These are phyloP conservation scores for Paraglomus occultum DNA, from an alignment of 192 early-diverging fungal species.

Conservation along the genomic window DNA sequence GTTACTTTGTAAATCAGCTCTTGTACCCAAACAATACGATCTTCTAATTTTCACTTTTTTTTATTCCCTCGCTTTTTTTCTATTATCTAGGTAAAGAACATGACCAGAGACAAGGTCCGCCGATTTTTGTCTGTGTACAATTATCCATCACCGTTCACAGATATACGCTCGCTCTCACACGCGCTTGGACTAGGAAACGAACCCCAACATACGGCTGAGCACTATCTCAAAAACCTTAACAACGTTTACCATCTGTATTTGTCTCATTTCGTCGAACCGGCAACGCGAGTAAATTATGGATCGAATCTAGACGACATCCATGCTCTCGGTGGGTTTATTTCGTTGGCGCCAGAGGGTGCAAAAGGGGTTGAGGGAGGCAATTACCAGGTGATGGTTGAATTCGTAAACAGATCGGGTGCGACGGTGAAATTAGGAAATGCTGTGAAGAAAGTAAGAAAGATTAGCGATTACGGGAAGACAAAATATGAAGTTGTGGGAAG, in stretches of 20 bases:
- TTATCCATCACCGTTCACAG: constrained; percentile 32
- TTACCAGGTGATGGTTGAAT: constrained; percentile 59
- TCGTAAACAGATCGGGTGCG: constrained; percentile 44
- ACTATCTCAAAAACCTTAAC: constrained; percentile 37
- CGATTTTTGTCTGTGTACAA: constrained; percentile 41
- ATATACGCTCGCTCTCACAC: constrained; percentile 26
- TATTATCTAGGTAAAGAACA: constrained; percentile 32
- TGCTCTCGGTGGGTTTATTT: constrained; percentile 55
- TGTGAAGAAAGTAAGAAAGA: constrained; percentile 36
- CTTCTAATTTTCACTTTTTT: not conserved
- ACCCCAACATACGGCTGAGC: constrained; percentile 33
- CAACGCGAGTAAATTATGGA: constrained; percentile 64
- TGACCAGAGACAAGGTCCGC: constrained; percentile 29
- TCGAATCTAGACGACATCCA: constrained; percentile 58
- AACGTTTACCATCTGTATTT: constrained; percentile 41
- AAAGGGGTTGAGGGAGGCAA: constrained; percentile 56
- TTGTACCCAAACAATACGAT: not conserved
- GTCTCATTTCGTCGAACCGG: constrained; percentile 54
- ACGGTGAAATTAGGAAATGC: constrained; percentile 46
- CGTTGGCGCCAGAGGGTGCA: constrained; percentile 48
- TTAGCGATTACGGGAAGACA: constrained; percentile 15
- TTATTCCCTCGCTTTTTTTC: not conserved
- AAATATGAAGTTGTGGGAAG: constrained; percentile 38
- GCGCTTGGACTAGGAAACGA: constrained; percentile 33
- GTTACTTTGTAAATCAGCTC: not conserved